Conservation (phyloP, 352 stramenopile species). For the Bremia lactucae region DNA sequence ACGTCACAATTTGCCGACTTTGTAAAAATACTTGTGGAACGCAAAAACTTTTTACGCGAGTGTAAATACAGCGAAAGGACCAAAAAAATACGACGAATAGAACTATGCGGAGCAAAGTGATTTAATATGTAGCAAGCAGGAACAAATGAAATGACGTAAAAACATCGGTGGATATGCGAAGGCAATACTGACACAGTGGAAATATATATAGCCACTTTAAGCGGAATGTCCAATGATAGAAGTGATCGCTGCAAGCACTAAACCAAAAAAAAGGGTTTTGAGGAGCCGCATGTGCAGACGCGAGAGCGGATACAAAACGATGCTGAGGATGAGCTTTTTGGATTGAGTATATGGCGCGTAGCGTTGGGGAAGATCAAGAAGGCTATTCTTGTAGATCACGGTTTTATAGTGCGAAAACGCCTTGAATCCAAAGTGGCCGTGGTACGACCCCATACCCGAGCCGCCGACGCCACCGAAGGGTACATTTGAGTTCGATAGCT, state of each 20-base stretch:
- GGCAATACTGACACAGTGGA: too few relatives aligned
- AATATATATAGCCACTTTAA: conserved; percentile 9
- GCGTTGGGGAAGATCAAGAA: conserved; percentile 41
- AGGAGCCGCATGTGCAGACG: conserved; percentile 29
- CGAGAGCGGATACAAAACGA: conserved; percentile 38
- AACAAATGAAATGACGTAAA: conserved; percentile 8
- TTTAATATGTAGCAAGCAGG: too few relatives aligned
- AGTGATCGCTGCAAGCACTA: conserved; percentile 23
- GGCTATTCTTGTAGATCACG: conserved; percentile 53
- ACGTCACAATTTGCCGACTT: too few relatives aligned
- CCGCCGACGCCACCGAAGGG: conserved; percentile 73
- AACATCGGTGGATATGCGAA: too few relatives aligned
- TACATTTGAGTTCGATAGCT: conserved; percentile 47
- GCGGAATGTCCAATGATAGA: conserved; percentile 16
- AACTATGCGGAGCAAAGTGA: too few relatives aligned
- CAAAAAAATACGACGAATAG: too few relatives aligned
- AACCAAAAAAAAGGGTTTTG: conserved; percentile 19
- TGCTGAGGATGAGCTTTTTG: conserved; percentile 24
- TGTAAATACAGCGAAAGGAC: too few relatives aligned
- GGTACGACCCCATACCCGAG: conserved; percentile 76
- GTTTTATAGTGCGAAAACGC: conserved; percentile 64
- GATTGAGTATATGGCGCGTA: conserved; percentile 38
- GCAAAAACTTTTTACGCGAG: too few relatives aligned
- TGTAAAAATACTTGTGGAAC: too few relatives aligned
- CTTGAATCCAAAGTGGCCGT: conserved; percentile 75